These are phyloP conservation scores for Penicillium sp. DNA, from an alignment of 2,329 filamentous ascomycete genomes.

Conservation along the genomic window DNA sequence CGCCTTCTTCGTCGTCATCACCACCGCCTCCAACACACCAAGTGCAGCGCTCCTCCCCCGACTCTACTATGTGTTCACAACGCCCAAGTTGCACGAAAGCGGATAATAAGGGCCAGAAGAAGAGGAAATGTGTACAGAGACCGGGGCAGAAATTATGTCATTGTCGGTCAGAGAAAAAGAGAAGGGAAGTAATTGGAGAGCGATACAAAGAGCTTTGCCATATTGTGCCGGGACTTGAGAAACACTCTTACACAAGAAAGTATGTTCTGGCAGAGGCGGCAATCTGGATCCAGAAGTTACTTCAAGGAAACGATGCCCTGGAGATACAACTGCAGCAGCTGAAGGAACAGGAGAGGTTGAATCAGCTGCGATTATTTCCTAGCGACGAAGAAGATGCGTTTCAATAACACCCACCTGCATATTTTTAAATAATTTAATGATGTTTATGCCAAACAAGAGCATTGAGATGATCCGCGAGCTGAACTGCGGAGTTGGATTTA, in stretches of 20 bases:
- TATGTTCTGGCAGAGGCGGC: conserved; percentile 20
- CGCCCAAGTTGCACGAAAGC: conserved; percentile 3
- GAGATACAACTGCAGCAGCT: conserved; percentile 6
- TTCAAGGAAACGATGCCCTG: conserved; percentile 15
- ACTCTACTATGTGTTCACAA: neutral
- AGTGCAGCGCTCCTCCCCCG: neutral
- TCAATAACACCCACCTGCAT: neutral
- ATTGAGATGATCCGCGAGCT: too few relatives aligned
- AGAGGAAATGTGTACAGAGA: conserved; percentile 23
- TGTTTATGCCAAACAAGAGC: neutral
- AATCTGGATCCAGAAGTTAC: conserved; percentile 10
- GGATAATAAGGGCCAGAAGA: conserved; percentile 4
- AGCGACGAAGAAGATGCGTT: neutral
- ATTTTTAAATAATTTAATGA: neutral
- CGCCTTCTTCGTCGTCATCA: neutral
- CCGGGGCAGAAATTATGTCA: conserved; percentile 23
- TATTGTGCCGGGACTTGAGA: conserved; percentile 17
- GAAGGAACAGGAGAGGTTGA: conserved; percentile 3
- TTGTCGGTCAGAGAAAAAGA: conserved; percentile 24
- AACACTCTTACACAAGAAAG: conserved; percentile 21
- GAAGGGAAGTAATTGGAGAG: conserved; percentile 17
- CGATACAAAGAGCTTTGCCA: conserved; percentile 18
- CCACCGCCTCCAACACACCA: conserved; percentile 1
- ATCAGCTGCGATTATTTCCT: neutral
- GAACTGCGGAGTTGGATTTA: too few relatives aligned